Percentiles rank a stretch among this genome's conserved stretches.
These are phyloP conservation scores for Actinomortierella ambigua DNA, from an alignment of 371 early-diverging fungal species.

Conservation along the genomic window DNA sequence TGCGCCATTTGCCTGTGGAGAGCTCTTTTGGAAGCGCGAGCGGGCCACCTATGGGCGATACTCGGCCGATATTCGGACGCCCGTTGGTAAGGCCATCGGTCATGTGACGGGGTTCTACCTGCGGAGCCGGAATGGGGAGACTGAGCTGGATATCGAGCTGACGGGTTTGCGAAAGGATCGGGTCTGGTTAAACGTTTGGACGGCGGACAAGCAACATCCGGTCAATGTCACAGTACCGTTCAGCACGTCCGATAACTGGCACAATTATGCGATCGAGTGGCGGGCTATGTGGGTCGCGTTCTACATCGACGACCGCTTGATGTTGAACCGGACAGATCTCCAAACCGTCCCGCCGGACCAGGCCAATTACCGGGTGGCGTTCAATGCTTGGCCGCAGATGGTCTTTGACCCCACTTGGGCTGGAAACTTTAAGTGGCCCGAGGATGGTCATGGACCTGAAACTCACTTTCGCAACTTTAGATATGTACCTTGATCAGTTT, in stretches of 20 bases:
- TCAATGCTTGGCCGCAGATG: slow-evolving; percentile 32
- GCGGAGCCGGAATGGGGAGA: slow-evolving; percentile 8
- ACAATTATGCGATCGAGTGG: slow-evolving; percentile 33
- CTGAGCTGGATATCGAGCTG: slow-evolving; percentile 36
- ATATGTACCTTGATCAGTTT: slow-evolving; percentile 18
- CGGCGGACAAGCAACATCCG: slow-evolving; percentile 10
- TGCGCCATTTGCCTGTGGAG: slow-evolving; percentile 40
- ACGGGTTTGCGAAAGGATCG: slow-evolving; percentile 20
- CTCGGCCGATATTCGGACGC: slow-evolving; percentile 22
- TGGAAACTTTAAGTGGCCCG: slow-evolving; percentile 25
- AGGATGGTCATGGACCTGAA: background rate
- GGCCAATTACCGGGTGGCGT: slow-evolving; percentile 10
- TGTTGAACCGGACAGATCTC: slow-evolving; percentile 20
- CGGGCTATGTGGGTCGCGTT: slow-evolving; percentile 21
- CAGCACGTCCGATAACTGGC: slow-evolving; percentile 28
- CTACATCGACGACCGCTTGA: slow-evolving; percentile 23
- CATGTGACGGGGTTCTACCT: slow-evolving; percentile 36
- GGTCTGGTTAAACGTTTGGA: slow-evolving; percentile 27
- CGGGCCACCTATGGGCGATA: slow-evolving; percentile 31
- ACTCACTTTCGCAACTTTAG: slow-evolving; percentile 23
- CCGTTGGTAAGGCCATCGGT: background rate
- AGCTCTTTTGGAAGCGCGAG: slow-evolving; percentile 15
- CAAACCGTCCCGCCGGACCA: slow-evolving; percentile 3
- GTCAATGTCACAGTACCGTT: slow-evolving; percentile 15
- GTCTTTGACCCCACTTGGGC: slow-evolving; percentile 20